These are phyloP conservation scores for Boletus tylopilopsis DNA, from an alignment of 768 basidiomycete genomes.

Conservation along the genomic window DNA sequence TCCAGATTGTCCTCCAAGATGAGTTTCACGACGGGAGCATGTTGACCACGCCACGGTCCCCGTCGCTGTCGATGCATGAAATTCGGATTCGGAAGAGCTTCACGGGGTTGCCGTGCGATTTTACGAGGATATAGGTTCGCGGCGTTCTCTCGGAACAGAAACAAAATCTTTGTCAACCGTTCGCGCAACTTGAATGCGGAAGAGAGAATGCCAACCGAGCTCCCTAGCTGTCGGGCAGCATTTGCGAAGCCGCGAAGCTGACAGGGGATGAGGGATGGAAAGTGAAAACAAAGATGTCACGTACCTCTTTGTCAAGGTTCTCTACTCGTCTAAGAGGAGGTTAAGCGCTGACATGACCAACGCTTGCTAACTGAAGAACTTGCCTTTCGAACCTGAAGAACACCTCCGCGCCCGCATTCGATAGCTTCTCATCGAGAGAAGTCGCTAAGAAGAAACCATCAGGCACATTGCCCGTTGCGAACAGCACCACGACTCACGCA, in stretches of 20 bases:
- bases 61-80: slow-evolving; percentile 31
- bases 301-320: slow-evolving; percentile 46
- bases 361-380: slow-evolving; percentile 7
- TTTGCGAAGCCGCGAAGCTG: slow-evolving; percentile 53
- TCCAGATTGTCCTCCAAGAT: slow-evolving; percentile 41
- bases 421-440: slow-evolving; percentile 47
- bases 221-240: slow-evolving; percentile 52
- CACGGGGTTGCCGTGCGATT: slow-evolving; percentile 37
- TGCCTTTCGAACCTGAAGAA: slow-evolving; percentile 49
- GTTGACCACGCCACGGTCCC: slow-evolving; percentile 30
- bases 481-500: slow-evolving; percentile 27
- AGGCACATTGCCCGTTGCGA: slow-evolving; percentile 1
- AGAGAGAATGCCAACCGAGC: slow-evolving; percentile 53
- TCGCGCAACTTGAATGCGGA: slow-evolving; percentile 51
- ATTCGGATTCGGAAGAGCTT: slow-evolving; percentile 36
- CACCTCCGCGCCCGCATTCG: slow-evolving; percentile 45
- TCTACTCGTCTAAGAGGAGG: slow-evolving; percentile 37
- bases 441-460: slow-evolving; percentile 29
- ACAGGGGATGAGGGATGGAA: slow-evolving; percentile 10
- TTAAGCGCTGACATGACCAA: slow-evolving; percentile 5
- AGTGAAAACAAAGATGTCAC: background rate
- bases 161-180: slow-evolving; percentile 47
- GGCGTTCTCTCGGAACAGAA: slow-evolving; percentile 54
- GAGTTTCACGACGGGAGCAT: slow-evolving; percentile 37
- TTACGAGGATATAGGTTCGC: slow-evolving; percentile 53